Conservation (phyloP, 495 filamentous ascomycete species). For the Aspergillus nanangensis region DNA sequence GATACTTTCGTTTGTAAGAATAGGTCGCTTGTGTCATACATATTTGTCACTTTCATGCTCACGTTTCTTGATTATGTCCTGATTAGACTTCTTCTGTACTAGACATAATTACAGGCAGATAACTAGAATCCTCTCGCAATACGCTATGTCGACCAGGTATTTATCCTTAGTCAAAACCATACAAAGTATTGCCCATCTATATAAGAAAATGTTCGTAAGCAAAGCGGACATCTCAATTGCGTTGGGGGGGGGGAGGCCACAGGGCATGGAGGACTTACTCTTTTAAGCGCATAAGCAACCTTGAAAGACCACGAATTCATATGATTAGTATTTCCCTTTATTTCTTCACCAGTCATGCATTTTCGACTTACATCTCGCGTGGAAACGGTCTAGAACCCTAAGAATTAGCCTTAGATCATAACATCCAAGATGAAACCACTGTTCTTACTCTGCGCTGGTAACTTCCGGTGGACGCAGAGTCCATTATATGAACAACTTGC, state of each 20-base stretch:
- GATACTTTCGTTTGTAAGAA: conserved; percentile 6
- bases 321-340: too few species aligned
- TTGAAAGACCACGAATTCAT: conserved; percentile 14
- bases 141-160: too few species aligned
- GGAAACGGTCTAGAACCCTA: conserved; percentile 40
- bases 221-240: not conserved
- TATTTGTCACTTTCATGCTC: too few species aligned
- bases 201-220: not conserved
- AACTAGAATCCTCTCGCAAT: too few species aligned
- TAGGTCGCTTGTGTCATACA: too few species aligned
- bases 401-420: not conserved
- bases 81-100: too few species aligned
- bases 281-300: conserved; percentile 57
- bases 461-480: conserved; percentile 3
- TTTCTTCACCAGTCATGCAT: not conserved
- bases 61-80: too few species aligned
- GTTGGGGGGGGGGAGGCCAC: too few species aligned
- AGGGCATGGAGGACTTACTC: conserved; percentile 30
- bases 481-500: conserved; percentile 12
- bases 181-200: conserved; percentile 15
- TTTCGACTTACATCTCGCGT: conserved; percentile 54
- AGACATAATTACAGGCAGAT: too few species aligned
- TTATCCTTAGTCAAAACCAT: conserved; percentile 8
- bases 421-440: not conserved
- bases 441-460: conserved; percentile 14